These are phyloP conservation scores for Pezicula rhizophila DNA, from an alignment of 2,329 filamentous ascomycete genomes.

Conservation along the genomic window DNA sequence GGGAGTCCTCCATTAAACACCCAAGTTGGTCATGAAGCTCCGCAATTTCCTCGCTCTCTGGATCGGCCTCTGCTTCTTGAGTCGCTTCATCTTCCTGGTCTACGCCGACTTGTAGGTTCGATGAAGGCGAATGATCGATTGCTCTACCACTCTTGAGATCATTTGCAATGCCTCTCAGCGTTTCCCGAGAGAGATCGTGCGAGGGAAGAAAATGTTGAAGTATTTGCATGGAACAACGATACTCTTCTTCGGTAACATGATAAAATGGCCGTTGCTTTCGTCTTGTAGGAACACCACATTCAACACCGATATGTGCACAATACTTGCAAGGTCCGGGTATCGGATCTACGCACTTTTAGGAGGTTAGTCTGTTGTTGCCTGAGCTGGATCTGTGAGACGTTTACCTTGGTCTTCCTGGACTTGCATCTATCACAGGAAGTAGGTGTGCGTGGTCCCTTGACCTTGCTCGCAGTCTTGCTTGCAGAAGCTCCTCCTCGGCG, in stretches of 20 bases:
- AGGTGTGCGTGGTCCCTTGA: conserved; percentile 12
- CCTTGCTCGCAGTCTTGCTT: neutral
- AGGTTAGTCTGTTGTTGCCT: neutral
- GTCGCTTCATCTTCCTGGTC: neutral
- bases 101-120: neutral
- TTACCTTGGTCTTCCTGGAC: conserved; percentile 14
- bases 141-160: conserved; percentile 5
- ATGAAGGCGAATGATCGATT: neutral
- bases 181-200: conserved; percentile 11
- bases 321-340: conserved; percentile 16
- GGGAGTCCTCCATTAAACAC: conserved; percentile 15
- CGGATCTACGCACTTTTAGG: conserved; percentile 13
- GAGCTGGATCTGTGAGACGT: no score
- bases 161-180: conserved; percentile 8
- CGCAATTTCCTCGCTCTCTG: conserved; percentile 11
- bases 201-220: conserved; percentile 12
- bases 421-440: conserved; percentile 16
- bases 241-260: conserved; percentile 18
- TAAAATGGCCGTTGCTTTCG: conserved; percentile 15
- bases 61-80: conserved; percentile 1
- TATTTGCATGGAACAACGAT: conserved; percentile 13
- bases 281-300: conserved; percentile 10
- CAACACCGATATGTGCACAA: conserved; percentile 13
- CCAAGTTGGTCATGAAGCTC: conserved; percentile 14
- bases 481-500: conserved; percentile 1